Evolutionary conservation across 2,329 filamentous ascomycete genomes (phyloP).

Genomic region (Pseudocercospora eumusae): DNA sequence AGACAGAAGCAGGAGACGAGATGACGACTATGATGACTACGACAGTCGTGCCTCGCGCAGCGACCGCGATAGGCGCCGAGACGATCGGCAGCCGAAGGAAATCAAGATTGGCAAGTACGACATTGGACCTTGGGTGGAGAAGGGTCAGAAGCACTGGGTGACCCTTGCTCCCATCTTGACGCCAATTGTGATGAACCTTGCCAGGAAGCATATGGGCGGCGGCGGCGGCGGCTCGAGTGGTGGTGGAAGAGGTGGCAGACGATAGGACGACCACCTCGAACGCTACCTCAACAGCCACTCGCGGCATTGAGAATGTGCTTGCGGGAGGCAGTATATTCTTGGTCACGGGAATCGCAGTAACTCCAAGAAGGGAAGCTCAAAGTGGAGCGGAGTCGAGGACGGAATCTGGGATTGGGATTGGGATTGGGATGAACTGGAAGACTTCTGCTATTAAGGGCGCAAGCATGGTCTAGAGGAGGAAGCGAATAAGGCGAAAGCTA

Average conservation of each 20-base stretch:
- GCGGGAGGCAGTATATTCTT: neutral
- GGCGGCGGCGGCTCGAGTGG: conserved; percentile 13
- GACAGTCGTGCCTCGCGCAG: conserved; percentile 28
- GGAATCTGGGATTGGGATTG: neutral
- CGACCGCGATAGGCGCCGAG: conserved; percentile 27
- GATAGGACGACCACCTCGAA: conserved; percentile 6
- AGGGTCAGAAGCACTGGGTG: conserved; percentile 39
- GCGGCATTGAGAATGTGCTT: conserved; percentile 8
- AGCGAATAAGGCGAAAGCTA: neutral
- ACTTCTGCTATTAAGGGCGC: neutral
- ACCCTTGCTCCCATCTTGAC: conserved; percentile 38
- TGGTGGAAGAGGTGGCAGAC: conserved; percentile 9
- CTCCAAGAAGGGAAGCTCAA: neutral
- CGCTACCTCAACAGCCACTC: conserved; percentile 5
- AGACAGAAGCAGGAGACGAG: conserved; percentile 26
- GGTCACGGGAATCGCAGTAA: neutral
- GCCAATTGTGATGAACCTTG: conserved; percentile 36
- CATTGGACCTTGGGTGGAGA: conserved; percentile 38
- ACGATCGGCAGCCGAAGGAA: conserved; percentile 30
- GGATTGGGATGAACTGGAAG: neutral
- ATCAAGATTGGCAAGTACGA: conserved; percentile 40
- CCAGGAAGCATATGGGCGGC: conserved; percentile 25
- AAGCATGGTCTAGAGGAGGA: neutral
- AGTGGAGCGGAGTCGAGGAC: neutral
- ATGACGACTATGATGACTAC: conserved; percentile 32